These are phyloP conservation scores for Penicillium griseofulvum DNA, from an alignment of 2,329 filamentous ascomycete species.

Conservation along the genomic window DNA sequence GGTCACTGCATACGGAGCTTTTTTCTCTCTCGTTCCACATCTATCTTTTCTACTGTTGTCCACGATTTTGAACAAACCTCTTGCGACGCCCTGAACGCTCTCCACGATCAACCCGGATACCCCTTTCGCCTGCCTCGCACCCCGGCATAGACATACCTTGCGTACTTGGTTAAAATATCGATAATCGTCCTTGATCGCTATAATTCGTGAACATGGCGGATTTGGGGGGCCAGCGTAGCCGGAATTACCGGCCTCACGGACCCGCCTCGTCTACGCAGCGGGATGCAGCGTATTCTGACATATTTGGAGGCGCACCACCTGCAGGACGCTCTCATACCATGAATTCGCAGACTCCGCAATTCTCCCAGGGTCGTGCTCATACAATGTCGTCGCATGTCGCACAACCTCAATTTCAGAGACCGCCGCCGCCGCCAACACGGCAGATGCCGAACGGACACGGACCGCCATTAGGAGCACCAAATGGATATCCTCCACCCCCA, in stretches of 20 bases:
- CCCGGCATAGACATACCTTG: constrained; percentile 3
- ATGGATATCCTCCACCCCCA: constrained; percentile 39
- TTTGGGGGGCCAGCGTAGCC: constrained; percentile 61
- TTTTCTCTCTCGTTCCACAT: constrained; percentile 15
- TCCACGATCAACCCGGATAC: constrained; percentile 33
- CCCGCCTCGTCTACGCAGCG: constrained; percentile 63
- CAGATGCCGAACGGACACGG: constrained; percentile 47
- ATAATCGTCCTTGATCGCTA: constrained; percentile 1
- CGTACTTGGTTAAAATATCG: constrained; percentile 5
- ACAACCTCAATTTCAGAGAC: constrained; percentile 45
- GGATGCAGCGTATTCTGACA: constrained; percentile 93
- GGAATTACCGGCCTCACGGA: constrained; percentile 58
- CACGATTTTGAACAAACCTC: constrained; percentile 33
- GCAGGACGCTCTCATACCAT: constrained; percentile 92
- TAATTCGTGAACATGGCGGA: constrained; percentile 55
- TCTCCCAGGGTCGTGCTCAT: constrained; percentile 68
- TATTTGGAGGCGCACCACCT: constrained; percentile 84
- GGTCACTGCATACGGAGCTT: constrained; percentile 14
- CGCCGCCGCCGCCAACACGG: constrained; percentile 43
- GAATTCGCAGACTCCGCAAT: constrained; percentile 70
- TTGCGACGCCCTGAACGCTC: constrained; percentile 35
- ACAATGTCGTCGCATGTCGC: constrained; percentile 65
- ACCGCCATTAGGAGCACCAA: constrained; percentile 32
- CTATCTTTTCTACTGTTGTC: constrained; percentile 25
- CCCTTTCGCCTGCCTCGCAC: constrained; percentile 12